Evolutionary conservation across 2,329 filamentous ascomycete genomes (phyloP).

Genomic region (Furcasterigmium furcatum): DNA sequence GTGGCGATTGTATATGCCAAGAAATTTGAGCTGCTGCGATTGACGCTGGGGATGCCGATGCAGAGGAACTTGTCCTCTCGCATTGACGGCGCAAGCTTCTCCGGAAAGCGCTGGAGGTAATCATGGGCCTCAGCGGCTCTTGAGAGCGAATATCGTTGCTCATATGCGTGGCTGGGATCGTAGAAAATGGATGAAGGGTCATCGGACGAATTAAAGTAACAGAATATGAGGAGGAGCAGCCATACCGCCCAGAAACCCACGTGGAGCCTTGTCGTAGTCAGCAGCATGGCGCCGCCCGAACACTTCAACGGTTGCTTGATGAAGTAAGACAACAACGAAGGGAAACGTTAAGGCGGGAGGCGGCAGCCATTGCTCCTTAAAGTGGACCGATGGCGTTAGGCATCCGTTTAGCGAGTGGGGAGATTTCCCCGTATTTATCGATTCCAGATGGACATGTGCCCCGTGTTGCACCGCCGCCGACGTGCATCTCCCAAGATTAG

Average conservation of each 20-base stretch:
- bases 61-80: conserved; percentile 17
- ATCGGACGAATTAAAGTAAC: conserved; percentile 25
- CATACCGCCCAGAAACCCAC: conserved; percentile 13
- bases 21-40: conserved; percentile 23
- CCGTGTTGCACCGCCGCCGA: no score
- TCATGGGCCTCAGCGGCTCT: conserved; percentile 21
- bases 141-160: conserved; percentile 18
- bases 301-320: no score
- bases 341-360: no score
- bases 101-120: conserved; percentile 12
- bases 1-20: conserved; percentile 23
- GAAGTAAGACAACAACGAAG: no score
- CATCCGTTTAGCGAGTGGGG: no score
- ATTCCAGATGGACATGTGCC: no score
- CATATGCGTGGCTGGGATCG: conserved; percentile 21
- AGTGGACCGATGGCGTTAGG: no score
- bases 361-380: no score
- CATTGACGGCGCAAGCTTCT: neutral
- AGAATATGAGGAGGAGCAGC: conserved; percentile 20
- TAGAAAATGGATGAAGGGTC: conserved; percentile 31
- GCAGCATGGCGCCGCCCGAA: no score
- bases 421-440: no score
- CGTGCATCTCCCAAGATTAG: no score
- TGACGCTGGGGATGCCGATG: conserved; percentile 30
- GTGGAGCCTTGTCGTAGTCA: neutral